Evolutionary conservation across 352 stramenopile genomes (phyloP), one percentile per base, ranked within the genome.

Genomic region (Pythium sp.): DNA sequence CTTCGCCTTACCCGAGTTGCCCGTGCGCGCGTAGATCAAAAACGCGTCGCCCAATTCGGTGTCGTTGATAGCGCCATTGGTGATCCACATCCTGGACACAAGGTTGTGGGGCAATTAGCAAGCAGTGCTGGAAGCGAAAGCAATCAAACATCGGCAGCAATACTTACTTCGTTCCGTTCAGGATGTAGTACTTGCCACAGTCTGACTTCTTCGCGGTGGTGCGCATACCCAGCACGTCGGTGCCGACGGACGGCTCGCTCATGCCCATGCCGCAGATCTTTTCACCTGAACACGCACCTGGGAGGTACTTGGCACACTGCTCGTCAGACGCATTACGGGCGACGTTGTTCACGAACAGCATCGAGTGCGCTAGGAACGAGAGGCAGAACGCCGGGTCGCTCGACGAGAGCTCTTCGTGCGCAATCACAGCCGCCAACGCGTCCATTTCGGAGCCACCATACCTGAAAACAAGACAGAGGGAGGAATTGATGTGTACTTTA

Each of bases 181-280:
- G 72, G 32, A 98, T 74, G 75, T 98, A 99, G 47, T 90, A 92
- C 72, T 97, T 88, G 68, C 88, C 88, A 60, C 82, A 91, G 54
- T 90, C 79, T 43, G 85, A 87, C 67, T 92, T 90, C 51, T 84
- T 93, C 18, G 97, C 97, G 24, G 85, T 98, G 3, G 98, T 99
- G 62, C 80, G 90, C 96, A 99, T 99, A 43, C 96, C 96, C 43
- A 99, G 77, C 34, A 96, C 89, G 65, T 97, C 92, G 2, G 92
- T 98, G 51, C 98, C 98, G 51, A 97, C 95, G 34, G 94, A 97
- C 30, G 98, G 97, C 82, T 99, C 98, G 74, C 89, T 98, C 97
- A 99, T 99, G 61, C 93, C 96, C 97, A 99, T 99, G 38, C 98
- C 98, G 64, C 97, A 98, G 73, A 99, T 98, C 65, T 92, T 93